Evolutionary conservation across 2,329 filamentous ascomycete species (phyloP).

Genomic region (Zymoseptoria tritici): DNA sequence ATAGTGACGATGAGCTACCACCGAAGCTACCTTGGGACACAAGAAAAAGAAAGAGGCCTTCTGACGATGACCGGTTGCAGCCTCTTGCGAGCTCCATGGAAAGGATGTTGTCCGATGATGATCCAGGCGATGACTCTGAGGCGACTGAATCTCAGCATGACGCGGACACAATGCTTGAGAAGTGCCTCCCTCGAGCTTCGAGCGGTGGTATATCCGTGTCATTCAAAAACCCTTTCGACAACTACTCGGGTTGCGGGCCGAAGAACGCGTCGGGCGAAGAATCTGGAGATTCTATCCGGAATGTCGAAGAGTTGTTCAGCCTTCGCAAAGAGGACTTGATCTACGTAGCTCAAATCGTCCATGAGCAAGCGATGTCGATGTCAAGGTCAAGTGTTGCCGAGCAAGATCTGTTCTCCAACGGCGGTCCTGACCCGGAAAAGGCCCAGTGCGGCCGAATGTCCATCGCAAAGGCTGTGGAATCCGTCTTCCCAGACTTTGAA

Average conservation of each 20-base stretch:
- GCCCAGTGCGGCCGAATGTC: neutral
- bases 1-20: constrained; percentile 16
- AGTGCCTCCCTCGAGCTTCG: neutral
- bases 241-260: neutral
- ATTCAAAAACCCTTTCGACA: neutral
- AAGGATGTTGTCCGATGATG: neutral
- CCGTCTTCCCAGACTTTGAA: constrained; percentile 10
- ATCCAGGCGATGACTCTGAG: neutral
- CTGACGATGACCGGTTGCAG: neutral
- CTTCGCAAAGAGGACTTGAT: constrained; percentile 26
- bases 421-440: neutral
- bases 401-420: neutral
- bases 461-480: constrained; percentile 2
- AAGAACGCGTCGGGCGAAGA: constrained; percentile 1
- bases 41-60: constrained; percentile 22
- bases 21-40: constrained; percentile 21
- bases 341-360: constrained; percentile 28
- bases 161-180: neutral
- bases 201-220: neutral
- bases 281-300: constrained; percentile 1
- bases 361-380: constrained; percentile 22
- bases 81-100: neutral
- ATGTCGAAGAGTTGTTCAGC: constrained; percentile 12
- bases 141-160: neutral
- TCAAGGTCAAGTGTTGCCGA: neutral